Base-by-base conservation (phyloP, 2,329 filamentous ascomycete species). In the Pyricularia sp. region DNA sequence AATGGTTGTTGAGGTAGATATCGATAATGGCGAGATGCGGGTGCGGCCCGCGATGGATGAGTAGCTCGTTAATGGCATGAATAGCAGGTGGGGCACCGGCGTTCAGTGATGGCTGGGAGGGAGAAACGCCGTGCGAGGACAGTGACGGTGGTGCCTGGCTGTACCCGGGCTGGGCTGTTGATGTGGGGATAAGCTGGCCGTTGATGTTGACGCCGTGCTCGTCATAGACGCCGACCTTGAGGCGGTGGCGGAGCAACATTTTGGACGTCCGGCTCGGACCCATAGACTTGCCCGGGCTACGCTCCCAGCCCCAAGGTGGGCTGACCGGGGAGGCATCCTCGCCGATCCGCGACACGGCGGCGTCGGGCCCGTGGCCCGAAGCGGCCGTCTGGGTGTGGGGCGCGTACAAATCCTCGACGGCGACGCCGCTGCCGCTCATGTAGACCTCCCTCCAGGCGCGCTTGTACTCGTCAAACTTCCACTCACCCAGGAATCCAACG, bases 381-480 rank as follows among this genome's bases (percentile, higher is more conserved):
- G 74, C 70, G 70, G 81, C 73, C 67, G 77, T 76, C 67, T 80
- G 79, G 0, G 81, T 82, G 71, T 79, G 80, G 10, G 76, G 79
- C 26, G 72, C 79, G 31, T 77, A 78, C 26, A 79, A 75, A 68
- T 81, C 84, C 71, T 81, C 83, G 72, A 79, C 80, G 2, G 81
- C 77, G 10, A 86, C 84, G 64, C 81, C 80, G 71, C 84, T 86
- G 2, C 86, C 86, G 73, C 85, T 87, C 91, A 97, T 96, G 80
- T 96, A 97, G 68, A 95, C 92, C 76, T 97, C 92, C 66, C 93
- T 84, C 81, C 96, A 97, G 0, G 95, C 95, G 66, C 92, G 86
- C 79, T 97, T 97, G 81, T 96, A 92, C 74, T 98, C 94, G 7
- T 85, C 84, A 77, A 98, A 98, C 74, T 95, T 96, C 94, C 94